Conservation (phyloP, 805 yeast species). For the Zygosaccharomyces siamensis region DNA sequence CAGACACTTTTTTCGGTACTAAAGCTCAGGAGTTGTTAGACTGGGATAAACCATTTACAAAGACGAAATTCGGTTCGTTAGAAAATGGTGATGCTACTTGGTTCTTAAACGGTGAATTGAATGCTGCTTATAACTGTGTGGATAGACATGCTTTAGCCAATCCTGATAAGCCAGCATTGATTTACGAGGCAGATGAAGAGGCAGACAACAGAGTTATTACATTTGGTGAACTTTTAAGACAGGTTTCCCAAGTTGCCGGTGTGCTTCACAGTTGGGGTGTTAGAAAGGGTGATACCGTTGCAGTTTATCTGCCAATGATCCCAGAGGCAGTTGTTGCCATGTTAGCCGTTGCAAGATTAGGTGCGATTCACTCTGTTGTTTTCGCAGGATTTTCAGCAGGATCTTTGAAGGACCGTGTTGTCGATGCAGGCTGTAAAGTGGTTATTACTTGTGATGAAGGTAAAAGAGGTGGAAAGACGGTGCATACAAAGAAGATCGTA, state of each 20-base stretch:
- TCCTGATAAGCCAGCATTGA: conserved; percentile 70
- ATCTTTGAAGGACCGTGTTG: conserved; percentile 64
- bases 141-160: conserved; percentile 71
- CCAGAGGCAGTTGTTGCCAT: conserved; percentile 72
- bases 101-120: conserved; percentile 76
- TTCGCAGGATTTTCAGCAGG: conserved; percentile 81
- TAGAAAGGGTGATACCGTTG: conserved; percentile 78
- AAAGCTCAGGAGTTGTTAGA: conserved; percentile 65
- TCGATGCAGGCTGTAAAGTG: conserved; percentile 64
- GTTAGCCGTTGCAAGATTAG: conserved; percentile 73
- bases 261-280: conserved; percentile 62
- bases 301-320: conserved; percentile 82
- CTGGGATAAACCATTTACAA: conserved; percentile 70
- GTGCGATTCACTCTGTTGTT: conserved; percentile 80
- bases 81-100: conserved; percentile 73
- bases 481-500: conserved; percentile 74
- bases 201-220: conserved; percentile 52
- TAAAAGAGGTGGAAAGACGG: conserved; percentile 75
- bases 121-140: conserved; percentile 76
- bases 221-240: conserved; percentile 63
- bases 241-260: conserved; percentile 69
- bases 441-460: conserved; percentile 81
- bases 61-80: conserved; percentile 52
- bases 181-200: conserved; percentile 80
- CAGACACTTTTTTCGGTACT: conserved; percentile 76